Base-by-base conservation (phyloP, 164 flowering plant species). In the Vitis amurensis region DNA sequence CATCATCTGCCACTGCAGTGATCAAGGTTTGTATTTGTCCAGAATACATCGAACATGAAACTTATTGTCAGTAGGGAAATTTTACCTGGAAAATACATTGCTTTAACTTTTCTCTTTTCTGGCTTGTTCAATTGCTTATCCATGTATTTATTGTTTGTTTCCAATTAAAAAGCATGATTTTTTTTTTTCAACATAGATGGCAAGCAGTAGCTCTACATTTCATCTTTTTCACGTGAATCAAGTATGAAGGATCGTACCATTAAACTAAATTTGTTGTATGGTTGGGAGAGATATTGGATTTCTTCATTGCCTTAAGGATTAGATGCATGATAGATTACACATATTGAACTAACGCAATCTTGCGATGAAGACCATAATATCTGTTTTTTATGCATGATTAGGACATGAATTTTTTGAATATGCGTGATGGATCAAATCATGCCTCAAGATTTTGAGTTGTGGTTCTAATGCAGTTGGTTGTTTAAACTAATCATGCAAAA, bases 1-100 rank as follows among this genome's bases (percentile, higher is more conserved):
- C 98, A 68, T 87, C 95, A 69, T 94, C 98, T 58, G 93, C 98
- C 55, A 82, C 91, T 37, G 90, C 92, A 19, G 98, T 94, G 62
- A 83, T 94, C 68, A 88, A 92, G 95, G 98, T 94, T 57, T 70
- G 10, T 66, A 10, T 29, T 37, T 37, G 2, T 48, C 19, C 11
- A 11, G 8, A 13, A 50, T 10, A 49, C 6, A 31, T 27, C 3
- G 6, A 55, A 49, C 30, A 16, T 27, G 10, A 2, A 1, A 4
- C 9, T 56, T 16, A 59, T 14, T 15, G 50, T 59, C 59, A 13
- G 1, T 52, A 58, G 19, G 63, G 19, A 11, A 15, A 19, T 66
- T 37, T 12, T 29, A 68, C 27, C 50, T 29, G 1, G 17, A 50
- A 16, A 23, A 49, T 65, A 4, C 3, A 49, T 73, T 53, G 29